A percentile compares a stretch with the other conserved stretches of the same genome.
phyloP scores from a whole-genome alignment of 164 flowering plant genomes.

The Tetracentron sinense region DNA sequence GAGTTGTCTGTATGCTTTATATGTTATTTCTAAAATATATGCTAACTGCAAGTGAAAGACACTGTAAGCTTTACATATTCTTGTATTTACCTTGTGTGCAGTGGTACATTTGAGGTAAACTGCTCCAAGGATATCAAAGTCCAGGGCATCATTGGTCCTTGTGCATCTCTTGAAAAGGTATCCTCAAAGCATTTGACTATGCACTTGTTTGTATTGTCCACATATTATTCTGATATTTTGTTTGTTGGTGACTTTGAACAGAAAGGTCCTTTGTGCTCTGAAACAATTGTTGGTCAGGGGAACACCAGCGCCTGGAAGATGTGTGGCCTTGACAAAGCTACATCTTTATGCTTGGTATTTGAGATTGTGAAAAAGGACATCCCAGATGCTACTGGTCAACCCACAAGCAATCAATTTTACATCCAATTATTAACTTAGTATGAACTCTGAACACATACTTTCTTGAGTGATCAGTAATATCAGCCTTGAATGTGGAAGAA shows the following conservation, averaged over 20 bases:
- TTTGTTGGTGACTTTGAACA: conserved; percentile 37
- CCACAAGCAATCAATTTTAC: conserved; percentile 74
- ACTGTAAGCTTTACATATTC: background rate
- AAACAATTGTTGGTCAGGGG: conserved; percentile 81
- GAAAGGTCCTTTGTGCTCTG: conserved; percentile 92
- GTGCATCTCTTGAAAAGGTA: conserved; percentile 98
- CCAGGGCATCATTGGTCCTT: conserved; percentile 95
- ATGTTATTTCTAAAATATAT: too few relatives aligned
- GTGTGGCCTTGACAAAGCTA: conserved; percentile 93
- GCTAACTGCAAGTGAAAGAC: background rate
- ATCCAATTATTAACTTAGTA: conserved; percentile 93
- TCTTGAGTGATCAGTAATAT: conserved; percentile 4
- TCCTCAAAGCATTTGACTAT: background rate
- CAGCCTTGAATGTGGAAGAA: background rate
- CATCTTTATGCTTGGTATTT: conserved; percentile 79
- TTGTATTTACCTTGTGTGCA: conserved; percentile 30
- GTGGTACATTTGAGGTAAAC: conserved; percentile 93
- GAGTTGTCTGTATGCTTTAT: too few relatives aligned
- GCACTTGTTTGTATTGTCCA: conserved; percentile 6
- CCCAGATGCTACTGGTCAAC: conserved; percentile 63
- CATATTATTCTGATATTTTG: conserved; percentile 14
- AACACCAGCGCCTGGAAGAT: conserved; percentile 91
- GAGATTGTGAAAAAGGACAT: conserved; percentile 80
- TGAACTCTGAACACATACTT: conserved; percentile 23
- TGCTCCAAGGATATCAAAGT: conserved; percentile 95